Evolutionary conservation across 805 yeast species (phyloP), one percentile per base, ranked within the genome.

Genomic region (Metschnikowia kunwiensis): DNA sequence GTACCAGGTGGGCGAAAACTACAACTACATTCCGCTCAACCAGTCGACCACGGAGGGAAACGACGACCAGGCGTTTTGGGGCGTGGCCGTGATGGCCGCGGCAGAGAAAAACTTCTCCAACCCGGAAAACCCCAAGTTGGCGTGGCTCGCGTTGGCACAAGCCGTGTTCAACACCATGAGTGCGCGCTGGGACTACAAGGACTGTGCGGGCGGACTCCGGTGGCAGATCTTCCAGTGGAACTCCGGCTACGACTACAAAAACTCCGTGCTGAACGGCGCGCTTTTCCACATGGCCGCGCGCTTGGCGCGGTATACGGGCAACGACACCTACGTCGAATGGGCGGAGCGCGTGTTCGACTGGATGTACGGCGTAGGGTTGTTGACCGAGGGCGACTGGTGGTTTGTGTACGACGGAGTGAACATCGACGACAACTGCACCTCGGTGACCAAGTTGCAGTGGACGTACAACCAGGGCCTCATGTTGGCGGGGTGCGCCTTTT

Each of bases 41-140:
- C 96, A 89, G 62, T 77, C 89, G 8, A 79, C 88, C 23, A 85
- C 95, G 2, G 97, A 91, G 63, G 98, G 97, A 54, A 91, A 91
- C 57, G 98, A 91, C 71, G 97, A 91, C 68, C 97, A 91, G 66
- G 96, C 86, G 2, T 87, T 91, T 59, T 91, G 97, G 97, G 97
- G 96, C 5, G 70, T 93, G 42, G 83, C 95, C 1, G 94, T 80
- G 4, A 86, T 91, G 83, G 80, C 78, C 19, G 97, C 97, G 1
- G 94, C 94, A 0, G 97, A 91, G 60, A 72, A 82, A 55, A 86
- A 86, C 62, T 88, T 88, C 56, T 66, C 86, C 1, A 78, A 81
- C 51, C 88, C 94, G 2, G 64, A 67, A 34, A 59, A 73, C 36
- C 87, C 87, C 12, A 26, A 27, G 7, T 22, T 42, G 42, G 77